Percentiles rank a stretch among this genome's conserved stretches.
Conservation (phyloP, 176 grass and related monocot species). For the Oryza longistaminata region DNA sequence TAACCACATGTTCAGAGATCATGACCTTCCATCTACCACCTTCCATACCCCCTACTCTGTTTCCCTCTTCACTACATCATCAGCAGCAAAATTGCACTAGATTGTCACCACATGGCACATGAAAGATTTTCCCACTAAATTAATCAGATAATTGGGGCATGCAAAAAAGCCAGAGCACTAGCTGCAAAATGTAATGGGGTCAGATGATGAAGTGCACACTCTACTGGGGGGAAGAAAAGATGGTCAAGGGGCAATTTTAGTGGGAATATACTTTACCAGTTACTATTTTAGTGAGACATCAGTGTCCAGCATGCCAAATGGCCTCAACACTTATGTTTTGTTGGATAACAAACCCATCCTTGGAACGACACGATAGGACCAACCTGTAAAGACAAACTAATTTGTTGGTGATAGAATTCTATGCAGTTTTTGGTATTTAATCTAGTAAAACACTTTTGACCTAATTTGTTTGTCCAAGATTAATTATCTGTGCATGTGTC, state of each 20-base stretch:
- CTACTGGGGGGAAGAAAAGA: constrained; percentile 12
- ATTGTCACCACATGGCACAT: constrained; percentile 33
- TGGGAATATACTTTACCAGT: constrained; percentile 35
- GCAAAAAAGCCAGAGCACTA: constrained; percentile 41
- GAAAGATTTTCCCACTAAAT: constrained; percentile 3
- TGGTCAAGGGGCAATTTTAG: constrained; percentile 39
- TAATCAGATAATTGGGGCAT: not conserved
- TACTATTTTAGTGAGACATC: constrained; percentile 37
- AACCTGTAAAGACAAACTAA: constrained; percentile 1
- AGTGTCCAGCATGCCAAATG: constrained; percentile 26
- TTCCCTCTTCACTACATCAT: constrained; percentile 9
- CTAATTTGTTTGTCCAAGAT: not conserved
- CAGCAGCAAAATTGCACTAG: constrained; percentile 22
- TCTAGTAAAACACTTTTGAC: constrained; percentile 6
- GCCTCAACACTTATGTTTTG: not conserved
- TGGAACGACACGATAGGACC: not conserved
- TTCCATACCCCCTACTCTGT: constrained; percentile 8
- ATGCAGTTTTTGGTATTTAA: constrained; percentile 27
- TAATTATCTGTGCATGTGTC: not conserved
- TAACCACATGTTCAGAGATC: constrained; percentile 34
- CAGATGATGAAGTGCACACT: constrained; percentile 45
- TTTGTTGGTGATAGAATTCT: not conserved
- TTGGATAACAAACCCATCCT: not conserved
- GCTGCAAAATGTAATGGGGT: constrained; percentile 30
- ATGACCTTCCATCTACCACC: constrained; percentile 44